Conservation (phyloP, 805 yeast species). For the Hanseniaspora taiwanica region DNA sequence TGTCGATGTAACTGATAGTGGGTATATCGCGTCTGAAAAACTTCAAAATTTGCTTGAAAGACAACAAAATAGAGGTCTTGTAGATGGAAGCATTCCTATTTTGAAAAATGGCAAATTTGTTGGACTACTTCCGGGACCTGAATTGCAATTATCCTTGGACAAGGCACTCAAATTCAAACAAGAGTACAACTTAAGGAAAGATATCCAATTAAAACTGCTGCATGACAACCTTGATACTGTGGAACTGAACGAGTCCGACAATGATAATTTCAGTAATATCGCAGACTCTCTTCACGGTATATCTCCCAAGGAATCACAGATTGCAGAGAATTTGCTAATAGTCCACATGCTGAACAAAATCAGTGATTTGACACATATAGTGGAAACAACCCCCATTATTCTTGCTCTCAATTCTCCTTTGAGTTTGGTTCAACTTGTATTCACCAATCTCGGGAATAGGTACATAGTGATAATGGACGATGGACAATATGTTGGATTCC, state of each 20-base stretch:
- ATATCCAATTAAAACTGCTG: conserved; percentile 3
- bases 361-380: conserved; percentile 28
- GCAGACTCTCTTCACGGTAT: not conserved
- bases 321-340: conserved; percentile 2
- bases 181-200: conserved; percentile 1
- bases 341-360: conserved; percentile 14
- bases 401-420: conserved; percentile 35
- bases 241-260: not conserved
- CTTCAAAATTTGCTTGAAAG: conserved; percentile 25
- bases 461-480: conserved; percentile 32
- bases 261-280: not conserved
- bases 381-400: conserved; percentile 35
- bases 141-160: conserved; percentile 39
- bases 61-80: conserved; percentile 29
- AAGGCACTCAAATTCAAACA: conserved; percentile 7
- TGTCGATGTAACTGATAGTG: conserved; percentile 28
- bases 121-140: conserved; percentile 38
- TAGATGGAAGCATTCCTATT: conserved; percentile 42
- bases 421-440: conserved; percentile 36
- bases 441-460: conserved; percentile 39
- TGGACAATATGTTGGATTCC: conserved; percentile 36
- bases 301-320: not conserved
- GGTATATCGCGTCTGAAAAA: conserved; percentile 21
- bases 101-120: conserved; percentile 25
- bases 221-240: not conserved